Evolutionary conservation across 805 yeast genomes (phyloP), one percentile per base, ranked within the genome.

Genomic region (Metschnikowia orientalis): DNA sequence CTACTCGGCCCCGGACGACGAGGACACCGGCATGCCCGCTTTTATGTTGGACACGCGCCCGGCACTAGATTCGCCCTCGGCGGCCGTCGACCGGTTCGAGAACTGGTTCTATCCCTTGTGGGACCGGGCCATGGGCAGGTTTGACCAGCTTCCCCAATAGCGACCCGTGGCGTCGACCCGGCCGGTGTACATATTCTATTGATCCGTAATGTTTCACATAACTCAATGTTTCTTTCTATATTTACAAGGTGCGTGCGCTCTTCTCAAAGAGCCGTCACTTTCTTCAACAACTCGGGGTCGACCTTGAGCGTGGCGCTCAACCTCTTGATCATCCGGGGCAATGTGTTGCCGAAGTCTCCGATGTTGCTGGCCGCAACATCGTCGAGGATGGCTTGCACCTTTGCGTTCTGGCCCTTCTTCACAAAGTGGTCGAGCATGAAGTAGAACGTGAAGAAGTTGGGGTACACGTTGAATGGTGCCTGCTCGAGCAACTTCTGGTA

Each of bases 11-110:
- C 95, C 95, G 5, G 96, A 88, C 46, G 95, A 82, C 47, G 81
- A 73, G 40, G 79, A 73, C 12, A 77, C 83, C 25, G 96, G 95
- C 3, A 75, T 81, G 77, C 97, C 99, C 5, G 75, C 95, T 2
- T 92, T 92, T 56, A 79, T 77, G 59, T 71, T 94, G 43, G 98
- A 92, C 59, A 96, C 94, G 11, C 77, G 99, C 47, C 98, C 98
- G 1, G 98, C 95, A 0, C 63, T 88, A 41, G 98, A 92, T 57
- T 69, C 69, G 38, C 48, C 77, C 1, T 59, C 63, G 1, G 80
- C 70, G 45, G 86, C 80, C 3, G 50, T 56, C 34, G 97, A 88
- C 54, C 71, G 97, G 41, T 61, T 82, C 32, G 57, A 57, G 14
- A 80, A 72, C 47, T 85, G 89, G 81, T 62, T 78, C 30, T 66